Percentiles rank a stretch among this genome's conserved stretches.
These are phyloP conservation scores for Metarhizium album DNA, from an alignment of 2,329 filamentous ascomycete species.

Conservation along the genomic window DNA sequence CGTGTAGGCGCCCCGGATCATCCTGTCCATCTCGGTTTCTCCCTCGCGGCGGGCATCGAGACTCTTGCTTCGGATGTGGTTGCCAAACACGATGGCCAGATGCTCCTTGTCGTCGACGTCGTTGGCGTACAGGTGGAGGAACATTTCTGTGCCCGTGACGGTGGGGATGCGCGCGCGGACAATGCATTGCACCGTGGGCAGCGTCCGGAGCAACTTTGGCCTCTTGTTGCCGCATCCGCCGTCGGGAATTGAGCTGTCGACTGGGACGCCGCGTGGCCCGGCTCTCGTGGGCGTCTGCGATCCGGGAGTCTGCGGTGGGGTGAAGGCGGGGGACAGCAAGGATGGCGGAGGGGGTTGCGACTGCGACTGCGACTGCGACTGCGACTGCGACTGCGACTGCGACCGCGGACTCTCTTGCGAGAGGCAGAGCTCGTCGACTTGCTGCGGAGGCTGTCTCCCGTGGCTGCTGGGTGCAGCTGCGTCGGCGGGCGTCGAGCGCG, in stretches of 20 bases:
- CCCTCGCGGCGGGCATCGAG: conserved; percentile 62
- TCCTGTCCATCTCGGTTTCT: conserved; percentile 79
- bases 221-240: conserved; percentile 52
- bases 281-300: conserved; percentile 37
- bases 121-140: conserved; percentile 88
- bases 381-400: too few species aligned
- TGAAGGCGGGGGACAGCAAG: conserved; percentile 79
- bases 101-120: conserved; percentile 92
- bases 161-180: conserved; percentile 93
- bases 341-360: conserved; percentile 42
- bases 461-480: conserved; percentile 10
- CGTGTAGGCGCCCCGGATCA: conserved; percentile 89
- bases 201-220: conserved; percentile 60
- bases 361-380: background rate
- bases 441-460: conserved; percentile 11
- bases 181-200: conserved; percentile 85
- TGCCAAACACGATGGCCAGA: conserved; percentile 91
- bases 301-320: conserved; percentile 56
- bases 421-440: conserved; percentile 27
- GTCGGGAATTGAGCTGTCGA: conserved; percentile 46
- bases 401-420: conserved; percentile 15
- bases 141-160: conserved; percentile 88
- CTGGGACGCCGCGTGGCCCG: conserved; percentile 42
- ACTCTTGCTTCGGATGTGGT: conserved; percentile 63
- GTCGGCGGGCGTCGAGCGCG: conserved; percentile 22